Conservation (phyloP, 2,329 filamentous ascomycete species). For the Fusarium sulawesiense region DNA sequence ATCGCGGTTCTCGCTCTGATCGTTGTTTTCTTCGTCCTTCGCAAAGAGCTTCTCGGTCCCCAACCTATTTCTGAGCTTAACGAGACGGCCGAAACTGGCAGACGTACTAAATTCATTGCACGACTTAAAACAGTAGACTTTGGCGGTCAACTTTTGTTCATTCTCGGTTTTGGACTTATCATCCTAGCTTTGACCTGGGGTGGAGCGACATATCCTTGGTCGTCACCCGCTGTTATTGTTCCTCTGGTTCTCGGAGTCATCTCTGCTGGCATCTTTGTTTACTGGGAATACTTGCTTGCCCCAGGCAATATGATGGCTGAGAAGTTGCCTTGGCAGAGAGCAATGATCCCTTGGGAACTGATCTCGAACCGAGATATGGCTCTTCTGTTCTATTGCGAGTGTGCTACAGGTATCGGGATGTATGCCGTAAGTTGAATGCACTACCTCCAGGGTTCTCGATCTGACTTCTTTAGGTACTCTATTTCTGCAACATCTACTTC, state of each 20-base stretch:
- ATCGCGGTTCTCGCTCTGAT: slow-evolving; percentile 63
- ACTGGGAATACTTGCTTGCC: slow-evolving; percentile 66
- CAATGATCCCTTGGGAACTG: slow-evolving; percentile 73
- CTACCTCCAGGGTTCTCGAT: slow-evolving; percentile 37
- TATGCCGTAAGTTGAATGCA: slow-evolving; percentile 53
- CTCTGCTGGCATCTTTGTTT: slow-evolving; percentile 56
- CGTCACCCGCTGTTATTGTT: slow-evolving; percentile 59
- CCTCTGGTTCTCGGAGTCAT: slow-evolving; percentile 60
- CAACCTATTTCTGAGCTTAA: slow-evolving; percentile 60
- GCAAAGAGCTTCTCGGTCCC: slow-evolving; percentile 67
- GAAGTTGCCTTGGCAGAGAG: slow-evolving; percentile 63
- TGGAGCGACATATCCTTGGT: slow-evolving; percentile 65
- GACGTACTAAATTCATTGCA: slow-evolving; percentile 51
- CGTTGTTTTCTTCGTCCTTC: slow-evolving; percentile 67
- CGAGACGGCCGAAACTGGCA: slow-evolving; percentile 51
- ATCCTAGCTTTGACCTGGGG: slow-evolving; percentile 68
- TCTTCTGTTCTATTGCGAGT: slow-evolving; percentile 71
- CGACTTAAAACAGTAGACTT: slow-evolving; percentile 67
- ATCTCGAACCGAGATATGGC: slow-evolving; percentile 68
- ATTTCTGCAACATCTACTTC: slow-evolving; percentile 77
- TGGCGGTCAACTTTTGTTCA: slow-evolving; percentile 67
- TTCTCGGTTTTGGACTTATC: slow-evolving; percentile 64
- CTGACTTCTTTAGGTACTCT: slow-evolving; percentile 64
- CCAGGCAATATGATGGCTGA: slow-evolving; percentile 60
- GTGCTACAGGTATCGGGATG: slow-evolving; percentile 67